Base-by-base conservation (phyloP, 345 rosid genomes). In the Boechera retrofracta region DNA sequence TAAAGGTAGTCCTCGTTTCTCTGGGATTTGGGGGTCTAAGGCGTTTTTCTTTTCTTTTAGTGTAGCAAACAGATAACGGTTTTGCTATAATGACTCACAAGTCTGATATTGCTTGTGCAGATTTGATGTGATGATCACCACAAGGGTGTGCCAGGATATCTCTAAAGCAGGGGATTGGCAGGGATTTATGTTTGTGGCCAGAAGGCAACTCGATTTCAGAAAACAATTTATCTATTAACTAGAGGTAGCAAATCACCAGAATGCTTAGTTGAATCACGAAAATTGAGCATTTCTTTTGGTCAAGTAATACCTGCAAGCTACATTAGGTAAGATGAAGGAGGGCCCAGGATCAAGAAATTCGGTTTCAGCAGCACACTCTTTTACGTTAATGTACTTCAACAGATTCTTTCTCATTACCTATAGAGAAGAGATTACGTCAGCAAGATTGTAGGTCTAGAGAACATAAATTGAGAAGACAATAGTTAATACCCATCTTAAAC, bases 341-440 rank as follows among this genome's bases (percentile, higher is more conserved):
- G 88, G 86, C 58, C 85, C 85, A 44, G 89, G 85, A 80, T 85
- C 88, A 64, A 52, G 82, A 84, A 89, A 89, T 75, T 87, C 94
- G 9, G 94, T 97, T 85, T 93, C 97, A 51, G 91, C 93, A 78
- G 89, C 91, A 79, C 77, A 89, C 78, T 93, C 98, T 83, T 79
- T 82, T 24, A 91, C 86, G n/a, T 80, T 84, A 13, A 87, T 89
- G 71, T 88, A 91, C 82, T 84, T 92, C 78, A 94, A 69, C 38
- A 94, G 85, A 79, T 92, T 94, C 85, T 64, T 92, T 78, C 93
- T 86, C 91, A 94, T 84, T 73, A 94, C 87, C 96, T 86, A n/a
- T 16, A 73, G 16, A 67, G 57, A 72, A 72, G n/a, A 67, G 13
- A 52, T 35, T 7, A 33, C 26, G n/a, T 77, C 63, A 77, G 72